Evolutionary conservation across 345 rosid genomes (phyloP).

Genomic region (Hibiscus trionum): DNA sequence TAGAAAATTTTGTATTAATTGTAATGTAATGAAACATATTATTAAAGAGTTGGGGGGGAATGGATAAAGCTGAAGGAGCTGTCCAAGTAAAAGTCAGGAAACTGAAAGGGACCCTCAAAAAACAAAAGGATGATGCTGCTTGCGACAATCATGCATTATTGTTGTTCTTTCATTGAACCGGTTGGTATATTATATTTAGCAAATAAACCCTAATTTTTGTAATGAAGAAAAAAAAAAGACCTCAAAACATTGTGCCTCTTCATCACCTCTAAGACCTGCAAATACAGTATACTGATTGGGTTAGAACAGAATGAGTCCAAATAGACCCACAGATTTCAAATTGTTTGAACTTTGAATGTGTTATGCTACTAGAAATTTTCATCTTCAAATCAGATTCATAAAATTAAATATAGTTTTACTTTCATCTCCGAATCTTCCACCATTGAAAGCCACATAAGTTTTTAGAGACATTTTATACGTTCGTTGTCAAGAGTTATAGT

Average conservation of each 20-base stretch:
- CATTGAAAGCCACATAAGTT: too few species aligned
- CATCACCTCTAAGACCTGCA: not conserved
- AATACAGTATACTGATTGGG: not conserved
- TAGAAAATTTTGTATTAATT: not conserved
- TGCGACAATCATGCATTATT: slow-evolving; percentile 21
- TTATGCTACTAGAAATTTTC: too few species aligned
- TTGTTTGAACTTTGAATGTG: not conserved
- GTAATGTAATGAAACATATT: not conserved
- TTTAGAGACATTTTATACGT: too few species aligned
- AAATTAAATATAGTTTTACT: too few species aligned
- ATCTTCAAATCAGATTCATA: too few species aligned
- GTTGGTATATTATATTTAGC: not conserved
- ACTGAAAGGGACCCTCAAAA: slow-evolving; percentile 21
- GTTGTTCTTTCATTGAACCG: slow-evolving; percentile 1
- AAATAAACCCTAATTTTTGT: not conserved
- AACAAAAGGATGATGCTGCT: slow-evolving; percentile 18
- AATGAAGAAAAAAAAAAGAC: not conserved
- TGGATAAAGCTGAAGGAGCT: slow-evolving; percentile 20
- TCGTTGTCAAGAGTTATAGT: too few species aligned
- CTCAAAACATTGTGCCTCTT: not conserved
- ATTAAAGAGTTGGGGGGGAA: slow-evolving; percentile 3
- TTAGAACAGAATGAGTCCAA: not conserved
- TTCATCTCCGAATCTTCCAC: too few species aligned
- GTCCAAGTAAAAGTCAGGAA: slow-evolving; percentile 26
- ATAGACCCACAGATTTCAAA: not conserved